These are phyloP conservation scores for Hapsidospora chrysogenum DNA, from an alignment of 495 filamentous ascomycete species.

Conservation along the genomic window DNA sequence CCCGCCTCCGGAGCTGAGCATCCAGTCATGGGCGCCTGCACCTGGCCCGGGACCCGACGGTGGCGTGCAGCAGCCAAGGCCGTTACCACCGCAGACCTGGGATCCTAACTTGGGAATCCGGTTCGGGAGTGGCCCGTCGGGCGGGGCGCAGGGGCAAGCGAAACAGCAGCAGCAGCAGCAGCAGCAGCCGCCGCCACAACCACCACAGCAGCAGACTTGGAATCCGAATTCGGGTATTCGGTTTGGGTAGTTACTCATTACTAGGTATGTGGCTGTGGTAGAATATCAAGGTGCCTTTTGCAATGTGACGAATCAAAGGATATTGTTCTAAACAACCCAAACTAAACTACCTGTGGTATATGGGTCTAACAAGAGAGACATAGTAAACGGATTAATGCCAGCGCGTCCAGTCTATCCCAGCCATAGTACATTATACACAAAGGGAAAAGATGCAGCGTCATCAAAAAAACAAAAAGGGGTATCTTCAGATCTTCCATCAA, in stretches of 20 bases:
- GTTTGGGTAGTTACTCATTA: constrained; percentile 38
- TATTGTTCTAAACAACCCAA: too few relatives aligned
- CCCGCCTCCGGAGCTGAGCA: constrained; percentile 4
- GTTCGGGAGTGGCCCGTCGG: background rate
- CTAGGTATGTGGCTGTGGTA: too few relatives aligned
- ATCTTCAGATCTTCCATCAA: too few relatives aligned
- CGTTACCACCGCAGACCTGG: background rate
- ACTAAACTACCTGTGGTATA: too few relatives aligned
- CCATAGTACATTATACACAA: too few relatives aligned
- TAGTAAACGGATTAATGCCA: too few relatives aligned
- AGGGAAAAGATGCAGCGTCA: too few relatives aligned
- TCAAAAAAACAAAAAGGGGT: too few relatives aligned
- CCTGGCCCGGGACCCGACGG: constrained; percentile 6
- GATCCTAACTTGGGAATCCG: background rate
- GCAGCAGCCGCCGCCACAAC: constrained; percentile 15
- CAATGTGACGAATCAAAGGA: too few relatives aligned
- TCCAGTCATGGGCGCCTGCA: constrained; percentile 2
- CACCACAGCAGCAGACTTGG: constrained; percentile 26
- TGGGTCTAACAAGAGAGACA: too few relatives aligned
- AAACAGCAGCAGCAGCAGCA: constrained; percentile 13
- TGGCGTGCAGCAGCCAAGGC: constrained; percentile 8
- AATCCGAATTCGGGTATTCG: constrained; percentile 45
- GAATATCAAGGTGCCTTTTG: too few relatives aligned
- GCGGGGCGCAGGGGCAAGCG: constrained; percentile 5
- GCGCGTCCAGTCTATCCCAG: too few relatives aligned